phyloP scores from a whole-genome alignment of 1,284 basidiomycete genomes.

The Cryptococcus floricola region DNA sequence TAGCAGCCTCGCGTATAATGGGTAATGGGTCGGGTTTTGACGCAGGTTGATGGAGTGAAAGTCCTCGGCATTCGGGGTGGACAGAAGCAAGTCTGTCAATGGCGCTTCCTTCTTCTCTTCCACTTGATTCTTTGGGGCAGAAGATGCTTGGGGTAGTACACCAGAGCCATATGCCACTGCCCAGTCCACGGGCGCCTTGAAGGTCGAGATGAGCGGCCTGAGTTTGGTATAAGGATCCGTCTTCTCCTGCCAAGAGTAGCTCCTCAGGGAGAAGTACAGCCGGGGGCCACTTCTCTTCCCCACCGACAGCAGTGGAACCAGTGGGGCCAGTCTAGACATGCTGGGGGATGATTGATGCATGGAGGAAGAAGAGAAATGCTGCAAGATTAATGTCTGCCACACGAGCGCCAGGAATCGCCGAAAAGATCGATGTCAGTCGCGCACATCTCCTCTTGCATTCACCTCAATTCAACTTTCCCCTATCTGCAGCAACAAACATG shows the following conservation, averaged over 20 bases:
- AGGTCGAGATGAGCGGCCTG: conserved; percentile 34
- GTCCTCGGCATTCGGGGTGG: conserved; percentile 82
- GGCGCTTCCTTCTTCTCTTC: conserved; percentile 49
- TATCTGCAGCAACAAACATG: conserved; percentile 1
- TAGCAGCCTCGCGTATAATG: conserved; percentile 71
- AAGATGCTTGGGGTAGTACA: conserved; percentile 41
- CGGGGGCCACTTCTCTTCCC: too few relatives aligned
- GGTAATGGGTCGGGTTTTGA: conserved; percentile 85
- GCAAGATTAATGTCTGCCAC: too few relatives aligned
- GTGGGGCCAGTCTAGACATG: too few relatives aligned
- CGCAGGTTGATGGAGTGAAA: conserved; percentile 95
- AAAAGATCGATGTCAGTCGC: neutral
- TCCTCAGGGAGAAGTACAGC: too few relatives aligned
- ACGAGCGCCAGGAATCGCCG: neutral
- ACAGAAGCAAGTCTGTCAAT: conserved; percentile 94
- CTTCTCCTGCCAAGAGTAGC: neutral
- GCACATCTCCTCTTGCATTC: neutral
- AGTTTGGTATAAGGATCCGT: conserved; percentile 25
- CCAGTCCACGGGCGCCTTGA: conserved; percentile 40
- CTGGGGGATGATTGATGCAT: too few relatives aligned
- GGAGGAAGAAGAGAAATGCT: too few relatives aligned
- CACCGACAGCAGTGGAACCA: too few relatives aligned
- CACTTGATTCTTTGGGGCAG: neutral
- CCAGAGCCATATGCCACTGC: conserved; percentile 49
- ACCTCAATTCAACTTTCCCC: neutral